These are phyloP conservation scores for Entophlyctis luteolus DNA, from an alignment of 192 early-diverging fungal genomes.

Conservation along the genomic window DNA sequence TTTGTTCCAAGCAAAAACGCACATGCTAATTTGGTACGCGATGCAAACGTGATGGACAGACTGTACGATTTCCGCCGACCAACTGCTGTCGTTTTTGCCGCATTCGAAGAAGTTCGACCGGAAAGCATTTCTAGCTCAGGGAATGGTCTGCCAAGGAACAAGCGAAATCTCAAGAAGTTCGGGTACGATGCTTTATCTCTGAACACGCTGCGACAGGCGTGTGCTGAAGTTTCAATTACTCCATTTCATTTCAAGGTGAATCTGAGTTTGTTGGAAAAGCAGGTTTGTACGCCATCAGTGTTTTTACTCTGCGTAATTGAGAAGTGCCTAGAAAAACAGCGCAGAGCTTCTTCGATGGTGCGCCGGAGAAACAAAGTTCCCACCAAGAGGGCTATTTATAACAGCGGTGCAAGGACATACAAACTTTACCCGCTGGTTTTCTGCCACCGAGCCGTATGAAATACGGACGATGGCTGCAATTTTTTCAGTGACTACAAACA, in stretches of 20 bases:
- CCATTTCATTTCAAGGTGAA: conserved; percentile 34
- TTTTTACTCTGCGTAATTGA: not conserved
- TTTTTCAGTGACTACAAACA: not conserved
- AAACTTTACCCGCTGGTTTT: conserved; percentile 29
- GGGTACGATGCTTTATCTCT: no score
- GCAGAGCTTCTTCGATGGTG: conserved; percentile 10
- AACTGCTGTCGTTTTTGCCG: not conserved
- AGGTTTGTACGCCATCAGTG: not conserved
- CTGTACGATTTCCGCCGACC: conserved; percentile 9
- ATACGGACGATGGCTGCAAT: not conserved
- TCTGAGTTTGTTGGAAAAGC: not conserved
- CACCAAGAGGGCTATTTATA: conserved; percentile 8
- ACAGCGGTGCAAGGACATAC: conserved; percentile 28
- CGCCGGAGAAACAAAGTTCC: conserved; percentile 1
- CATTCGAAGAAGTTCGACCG: conserved; percentile 10
- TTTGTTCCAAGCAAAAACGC: conserved; percentile 23
- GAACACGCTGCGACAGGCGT: not conserved
- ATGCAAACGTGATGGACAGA: not conserved
- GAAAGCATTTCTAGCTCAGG: no score
- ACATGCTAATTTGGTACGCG: not conserved
- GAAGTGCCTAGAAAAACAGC: not conserved
- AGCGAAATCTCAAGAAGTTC: no score
- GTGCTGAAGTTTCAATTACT: conserved; percentile 4
- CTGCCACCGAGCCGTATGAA: not conserved
- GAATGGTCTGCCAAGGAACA: no score